Evolutionary conservation across 2,329 filamentous ascomycete species (phyloP), one percentile per base, ranked within the genome.

Genomic region (Alternaria arborescens): DNA sequence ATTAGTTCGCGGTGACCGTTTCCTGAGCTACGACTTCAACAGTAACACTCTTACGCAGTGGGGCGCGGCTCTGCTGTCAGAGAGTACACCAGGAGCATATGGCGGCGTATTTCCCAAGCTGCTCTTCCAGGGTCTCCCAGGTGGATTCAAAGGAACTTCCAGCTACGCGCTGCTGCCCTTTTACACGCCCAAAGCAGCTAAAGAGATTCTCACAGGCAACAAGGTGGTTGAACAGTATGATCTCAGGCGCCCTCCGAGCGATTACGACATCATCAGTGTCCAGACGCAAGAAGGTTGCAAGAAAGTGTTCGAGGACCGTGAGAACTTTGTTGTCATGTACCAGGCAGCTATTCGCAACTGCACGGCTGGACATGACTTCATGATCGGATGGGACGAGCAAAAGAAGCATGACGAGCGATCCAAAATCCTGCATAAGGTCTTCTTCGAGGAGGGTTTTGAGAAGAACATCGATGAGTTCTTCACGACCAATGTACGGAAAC

Each of bases 1-100:
- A 24, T 83, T 93, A 5, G 90, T 93, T 8, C 87, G 91, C 28
- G 90, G 90, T 52, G 91, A 94, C 71, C 83, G 91, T 20, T 89
- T 91, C 79, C 92, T 93, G 79, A 93, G 91, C 0, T 76, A 84
- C 20, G 91, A 94, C 75, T 94, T 77, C 64, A 77, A 76, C 55
- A 71, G 69, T 48, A 75, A 72, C 40, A 77, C 73, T 10, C 62
- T 78, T 60, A 78, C 76, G 7, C 79, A 85, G 38, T 86, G 83
- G 83, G 84, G 84, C 30, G 79, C 81, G n/a, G 73, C 81, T 16
- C 79, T 84, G 65, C 71, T 84, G 5, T 70, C 71, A 42, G 73
- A 73, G 24, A 62, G 71, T 7, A 73, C 77, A 14, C 70, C 77
- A 18, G 82, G 82, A 11, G 70, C 80, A 4, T 84, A 84, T 62